These are phyloP conservation scores for Prunus salicina DNA, from an alignment of 306 rosid species.

Conservation along the genomic window DNA sequence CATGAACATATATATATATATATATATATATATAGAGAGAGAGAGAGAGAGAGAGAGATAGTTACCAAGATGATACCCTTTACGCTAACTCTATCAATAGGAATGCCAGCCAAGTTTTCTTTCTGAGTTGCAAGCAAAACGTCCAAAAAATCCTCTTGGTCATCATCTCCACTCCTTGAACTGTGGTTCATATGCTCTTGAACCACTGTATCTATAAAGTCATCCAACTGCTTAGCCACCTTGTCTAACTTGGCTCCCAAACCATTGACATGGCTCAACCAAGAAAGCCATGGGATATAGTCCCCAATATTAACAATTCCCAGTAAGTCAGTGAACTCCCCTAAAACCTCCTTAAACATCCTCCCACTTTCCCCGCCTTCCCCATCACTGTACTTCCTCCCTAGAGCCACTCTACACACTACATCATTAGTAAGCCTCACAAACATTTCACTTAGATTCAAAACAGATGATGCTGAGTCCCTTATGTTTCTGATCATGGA, in stretches of 20 bases:
- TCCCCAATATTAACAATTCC: conserved; percentile 39
- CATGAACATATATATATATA: not conserved
- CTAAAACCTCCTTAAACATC: conserved; percentile 24
- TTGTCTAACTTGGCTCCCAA: conserved; percentile 30
- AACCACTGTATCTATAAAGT: conserved; percentile 39
- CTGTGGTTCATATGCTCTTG: conserved; percentile 34
- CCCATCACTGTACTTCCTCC: conserved; percentile 41
- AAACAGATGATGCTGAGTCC: not conserved
- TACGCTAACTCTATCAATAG: conserved; percentile 31
- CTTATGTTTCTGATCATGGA: conserved; percentile 26
- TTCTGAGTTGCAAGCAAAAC: conserved; percentile 40
- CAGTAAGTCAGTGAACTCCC: conserved; percentile 24
- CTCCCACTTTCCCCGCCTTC: conserved; percentile 23
- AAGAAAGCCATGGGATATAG: conserved; percentile 52
- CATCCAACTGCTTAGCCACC: conserved; percentile 43
- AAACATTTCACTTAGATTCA: conserved; percentile 42
- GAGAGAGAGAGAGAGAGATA: too few species aligned
- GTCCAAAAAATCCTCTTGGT: conserved; percentile 42
- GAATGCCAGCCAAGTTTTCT: conserved; percentile 28
- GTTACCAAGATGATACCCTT: conserved; percentile 50
- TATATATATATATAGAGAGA: not conserved
- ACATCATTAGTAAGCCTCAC: conserved; percentile 30
- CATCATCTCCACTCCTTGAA: conserved; percentile 9
- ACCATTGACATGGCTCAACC: conserved; percentile 38
- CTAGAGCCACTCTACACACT: conserved; percentile 45